Evolutionary conservation across 495 filamentous ascomycete genomes (phyloP), one percentile per base, ranked within the genome.

Genomic region (Podospora pseudoanserina): DNA sequence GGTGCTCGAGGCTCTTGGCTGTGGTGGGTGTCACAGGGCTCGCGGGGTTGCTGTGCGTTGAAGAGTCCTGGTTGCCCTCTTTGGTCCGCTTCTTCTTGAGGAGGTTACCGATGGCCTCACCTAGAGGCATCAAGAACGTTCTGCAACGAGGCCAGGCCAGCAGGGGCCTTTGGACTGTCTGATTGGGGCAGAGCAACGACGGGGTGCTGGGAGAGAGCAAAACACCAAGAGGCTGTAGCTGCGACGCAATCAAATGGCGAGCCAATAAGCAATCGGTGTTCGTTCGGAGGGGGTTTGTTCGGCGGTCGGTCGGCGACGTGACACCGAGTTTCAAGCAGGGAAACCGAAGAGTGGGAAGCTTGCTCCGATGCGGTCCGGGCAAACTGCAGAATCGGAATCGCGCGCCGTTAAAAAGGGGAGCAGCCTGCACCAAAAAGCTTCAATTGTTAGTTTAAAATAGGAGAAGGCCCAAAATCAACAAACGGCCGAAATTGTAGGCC

Each of bases 41-140:
- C 71, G 84, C 86, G 73, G 85, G 85, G 74, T 88, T 78, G 79
- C 87, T 81, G 78, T 84, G 65, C 83, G 86, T 26, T 76, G 85
- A 74, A 76, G 85, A 81, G 83, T 83, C 75, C 77, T 86, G 73
- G 77, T 86, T 81, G 77, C 85, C 74, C 83, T 88, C 79, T 88
- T 92, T 97, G 82, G 94, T 96, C 86, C 92, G 89, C 86, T 96
- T 93, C 89, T 97, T 97, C 86, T 97, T 99, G 75, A 99, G 87
- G 75, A 97, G 90, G 20, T 63, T 63, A 70, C 92, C 91, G 81
- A 92, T 84, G 73, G 80, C 86, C 83, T 89, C 61, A 9, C 18
- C 27, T 19, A 63, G 0, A 63, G 61, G 90, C 90, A 93, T 93
- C 77, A 76, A 78, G 39, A 69, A 49, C 55, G 62, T 20, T 67